Evolutionary conservation across 2,329 filamentous ascomycete genomes (phyloP), one percentile per base, ranked within the genome.

Genomic region (Chaetomium sp.): DNA sequence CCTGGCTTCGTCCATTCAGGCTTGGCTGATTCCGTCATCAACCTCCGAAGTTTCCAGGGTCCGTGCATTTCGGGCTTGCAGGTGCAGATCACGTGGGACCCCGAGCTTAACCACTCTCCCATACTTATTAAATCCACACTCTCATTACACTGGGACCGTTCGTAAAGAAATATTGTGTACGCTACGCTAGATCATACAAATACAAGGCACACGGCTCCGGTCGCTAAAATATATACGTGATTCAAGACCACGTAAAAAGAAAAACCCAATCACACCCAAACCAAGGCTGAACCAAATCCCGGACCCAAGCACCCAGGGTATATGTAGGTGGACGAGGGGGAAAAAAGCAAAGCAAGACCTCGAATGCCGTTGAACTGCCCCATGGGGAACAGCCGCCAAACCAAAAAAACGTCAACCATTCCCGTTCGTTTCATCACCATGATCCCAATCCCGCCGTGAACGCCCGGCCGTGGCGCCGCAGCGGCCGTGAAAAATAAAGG

Each of bases 1-100:
- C 54, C 27, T 38, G 31, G 42, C 25, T 31, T 21, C 4, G 21
- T 4, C 23, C 7, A 13, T 27, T n/a, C 21, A 49, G 19, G 9
- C 49, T 50, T 54, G 56, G 56, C 57, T 21, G 31, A 45, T 64
- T 64, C 62, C 62, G 62, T 64, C 62, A 64, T 64, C 57, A 57
- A 57, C n/a, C 13, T 47, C 9, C 12, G 45, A 31, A 21, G 23
- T 29, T 21, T 19, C 54, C 12, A 19, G 53, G 55, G 61, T n/a
- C 55, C 61, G 55, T 63, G 61, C 56, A 12, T 19, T 12, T 10
- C 35, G 6, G 1, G 25, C 29, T 9, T 23, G 9, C 29, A 6
- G 13, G 23, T 47, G 42, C 25, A 1, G 8, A 47, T 53, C 61
- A 63, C 55, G 61, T 63, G 47, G 1, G 31, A 9, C 58, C 57